Base-by-base conservation (phyloP, 1,284 basidiomycete genomes). In the Vanrija sp. region DNA sequence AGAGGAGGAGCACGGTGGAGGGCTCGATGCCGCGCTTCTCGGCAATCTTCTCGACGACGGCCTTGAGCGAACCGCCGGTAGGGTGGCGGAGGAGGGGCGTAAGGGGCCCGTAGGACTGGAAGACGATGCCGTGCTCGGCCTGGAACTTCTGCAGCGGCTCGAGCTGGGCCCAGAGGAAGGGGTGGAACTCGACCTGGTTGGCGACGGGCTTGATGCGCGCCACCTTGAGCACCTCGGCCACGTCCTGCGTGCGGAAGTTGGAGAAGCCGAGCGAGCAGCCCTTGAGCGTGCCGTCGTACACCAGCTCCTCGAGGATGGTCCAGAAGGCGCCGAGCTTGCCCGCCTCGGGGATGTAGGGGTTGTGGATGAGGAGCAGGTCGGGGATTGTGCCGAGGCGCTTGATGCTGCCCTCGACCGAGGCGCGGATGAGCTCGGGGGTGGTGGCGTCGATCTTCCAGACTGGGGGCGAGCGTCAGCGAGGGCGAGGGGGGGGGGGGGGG, bases 181-280 rank as follows among this genome's bases (percentile, higher is more conserved):
- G 86, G 68, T 90, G 87, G 51, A 84, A 81, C 69, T 89, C 86
- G 41, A 89, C 81, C 84, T 84, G 58, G 69, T 92, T 90, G 6
- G 86, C 82, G 8, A 83, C 82, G 0, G 89, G 88, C n/a, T 80
- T 68, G 47, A 88, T 75, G 23, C 77, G 81, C 3, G 83, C 85
- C 2, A 66, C 62, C 35, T 54, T 51, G 14, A 73, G 41, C 4
- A 73, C 60, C 20, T 57, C 64, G 41, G 75, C 56, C 25, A 75
- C 44, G 49, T 75, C 72, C 53, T 67, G 59, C 2, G 71, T 60
- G 16, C 71, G 63, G 53, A 70, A 76, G 61, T 75, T 75, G 49
- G 59, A 62, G 9, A 76, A 67, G 19, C 73, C 75, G 49, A 77
- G 62, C 12, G 59, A 63, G 50, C 65, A 79, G n/a, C 86, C 65